Base-by-base conservation (phyloP, 257 asterid species). In the Solanum rostratum region DNA sequence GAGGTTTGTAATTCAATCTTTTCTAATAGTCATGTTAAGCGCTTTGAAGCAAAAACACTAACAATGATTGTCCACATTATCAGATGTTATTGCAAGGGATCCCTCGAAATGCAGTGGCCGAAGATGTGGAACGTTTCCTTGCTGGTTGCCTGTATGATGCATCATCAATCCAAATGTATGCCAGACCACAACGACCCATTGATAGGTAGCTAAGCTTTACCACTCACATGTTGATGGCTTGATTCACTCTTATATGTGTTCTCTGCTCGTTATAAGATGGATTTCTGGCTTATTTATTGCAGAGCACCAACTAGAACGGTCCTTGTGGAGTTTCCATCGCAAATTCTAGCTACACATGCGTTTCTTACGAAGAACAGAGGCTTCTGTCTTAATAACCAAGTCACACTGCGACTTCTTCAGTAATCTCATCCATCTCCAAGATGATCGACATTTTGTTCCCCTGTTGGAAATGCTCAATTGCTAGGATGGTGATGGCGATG, bases 61-160 rank as follows among this genome's bases (percentile, higher is more conserved):
- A 22, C 15, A 7, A 18, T 19, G 33, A 24, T 54, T 83, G 76
- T 49, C 11, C 60, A n/a, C 12, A 66, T 70, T 76, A 80, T 27
- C 90, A 96, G 98, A 54, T 95, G 80, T 57, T 96, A 80, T 85
- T 96, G 88, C 87, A 39, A 50, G 97, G 93, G 68, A 70, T 96
- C 81, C 97, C 98, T 78, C 94, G 95, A 14, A 90, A 82, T 87
- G 98, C 99, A 41, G 0, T 45, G 45, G 0, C 29, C 5, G 99
- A 96, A 57, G 98, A 95, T 81, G 80, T 96, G 19, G 97, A 92
- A 84, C 99, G 97, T 70, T 92, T 95, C 85, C 97, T 96, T 74
- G 85, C 93, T 86, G 98, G 95, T 86, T 92, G 98, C 87, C 92
- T 88, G 84, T 90, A 88, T 80, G 92, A 93, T 88, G 50, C 97